These are phyloP conservation scores for Penicillium psychrosexuale DNA, from an alignment of 2,329 filamentous ascomycete species.

Conservation along the genomic window DNA sequence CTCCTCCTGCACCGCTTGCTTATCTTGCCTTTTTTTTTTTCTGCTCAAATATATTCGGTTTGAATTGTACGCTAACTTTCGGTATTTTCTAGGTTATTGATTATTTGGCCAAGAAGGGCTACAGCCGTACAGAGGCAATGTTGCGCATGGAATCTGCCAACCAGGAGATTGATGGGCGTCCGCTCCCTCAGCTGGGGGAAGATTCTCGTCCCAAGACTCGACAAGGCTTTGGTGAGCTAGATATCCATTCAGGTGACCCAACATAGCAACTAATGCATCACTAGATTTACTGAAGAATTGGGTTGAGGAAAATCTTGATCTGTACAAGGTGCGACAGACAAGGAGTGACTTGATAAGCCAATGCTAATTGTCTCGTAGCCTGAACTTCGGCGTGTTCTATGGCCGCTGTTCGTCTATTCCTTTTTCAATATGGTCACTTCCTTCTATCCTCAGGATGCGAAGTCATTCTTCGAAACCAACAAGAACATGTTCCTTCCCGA, in stretches of 20 bases:
- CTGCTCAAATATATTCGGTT: background rate
- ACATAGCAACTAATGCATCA: background rate
- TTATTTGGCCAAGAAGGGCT: slow-evolving; percentile 93
- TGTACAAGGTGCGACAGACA: slow-evolving; percentile 70
- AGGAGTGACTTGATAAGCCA: background rate
- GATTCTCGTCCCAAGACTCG: slow-evolving; percentile 76
- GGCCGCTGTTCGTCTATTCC: slow-evolving; percentile 93
- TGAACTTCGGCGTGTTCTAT: slow-evolving; percentile 81
- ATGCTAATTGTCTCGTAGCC: slow-evolving; percentile 52
- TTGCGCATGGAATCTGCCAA: slow-evolving; percentile 86
- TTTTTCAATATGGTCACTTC: slow-evolving; percentile 76
- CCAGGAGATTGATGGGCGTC: slow-evolving; percentile 75
- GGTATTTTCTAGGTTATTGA: slow-evolving; percentile 68
- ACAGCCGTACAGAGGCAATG: slow-evolving; percentile 86
- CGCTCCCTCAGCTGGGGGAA: slow-evolving; percentile 63
- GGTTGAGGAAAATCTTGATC: slow-evolving; percentile 86
- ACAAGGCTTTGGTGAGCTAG: slow-evolving; percentile 60
- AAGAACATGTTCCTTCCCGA: slow-evolving; percentile 69
- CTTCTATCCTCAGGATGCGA: slow-evolving; percentile 68
- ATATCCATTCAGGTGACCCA: background rate
- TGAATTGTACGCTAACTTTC: background rate
- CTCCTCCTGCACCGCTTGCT: background rate
- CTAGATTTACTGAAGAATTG: slow-evolving; percentile 69
- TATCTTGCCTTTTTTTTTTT: background rate
- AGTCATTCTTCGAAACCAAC: slow-evolving; percentile 68